These are phyloP conservation scores for Aspergillus costaricaensis DNA, from an alignment of 2,329 filamentous ascomycete species.

Conservation along the genomic window DNA sequence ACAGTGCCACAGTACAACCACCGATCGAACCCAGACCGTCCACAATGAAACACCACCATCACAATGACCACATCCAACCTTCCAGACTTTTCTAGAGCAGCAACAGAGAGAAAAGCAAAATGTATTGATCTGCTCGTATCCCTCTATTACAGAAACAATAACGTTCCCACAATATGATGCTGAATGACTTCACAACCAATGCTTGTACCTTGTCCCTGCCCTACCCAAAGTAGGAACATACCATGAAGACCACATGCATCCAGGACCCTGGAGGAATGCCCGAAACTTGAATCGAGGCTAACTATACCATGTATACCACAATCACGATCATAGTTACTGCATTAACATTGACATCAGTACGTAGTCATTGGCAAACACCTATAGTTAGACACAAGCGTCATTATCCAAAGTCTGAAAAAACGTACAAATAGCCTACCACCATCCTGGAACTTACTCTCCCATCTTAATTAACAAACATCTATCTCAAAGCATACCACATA, in stretches of 20 bases:
- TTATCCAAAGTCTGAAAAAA: not conserved
- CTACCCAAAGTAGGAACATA: no score
- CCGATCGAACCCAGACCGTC: no score
- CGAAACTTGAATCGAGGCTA: not conserved
- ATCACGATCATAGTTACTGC: no score
- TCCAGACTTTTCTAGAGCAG: not conserved
- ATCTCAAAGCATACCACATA: not conserved
- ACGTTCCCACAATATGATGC: not conserved
- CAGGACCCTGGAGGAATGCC: no score
- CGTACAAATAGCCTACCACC: not conserved
- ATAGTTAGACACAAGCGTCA: not conserved
- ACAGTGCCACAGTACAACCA: no score
- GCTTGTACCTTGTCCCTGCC: no score
- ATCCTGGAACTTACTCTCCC: not conserved
- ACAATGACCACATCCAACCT: not conserved
- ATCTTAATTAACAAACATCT: not conserved
- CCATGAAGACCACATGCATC: no score
- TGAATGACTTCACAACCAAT: not conserved
- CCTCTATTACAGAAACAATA: no score
- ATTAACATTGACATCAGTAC: not conserved
- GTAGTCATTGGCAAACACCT: not conserved
- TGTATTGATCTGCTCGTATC: no score
- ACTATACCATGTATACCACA: not conserved
- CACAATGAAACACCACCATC: not conserved
- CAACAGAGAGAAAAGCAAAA: no score